A percentile compares a stretch with the other conserved stretches of the same genome.
phyloP scores from a whole-genome alignment of 2,329 filamentous ascomycete genomes.

The Fusarium sp. region DNA sequence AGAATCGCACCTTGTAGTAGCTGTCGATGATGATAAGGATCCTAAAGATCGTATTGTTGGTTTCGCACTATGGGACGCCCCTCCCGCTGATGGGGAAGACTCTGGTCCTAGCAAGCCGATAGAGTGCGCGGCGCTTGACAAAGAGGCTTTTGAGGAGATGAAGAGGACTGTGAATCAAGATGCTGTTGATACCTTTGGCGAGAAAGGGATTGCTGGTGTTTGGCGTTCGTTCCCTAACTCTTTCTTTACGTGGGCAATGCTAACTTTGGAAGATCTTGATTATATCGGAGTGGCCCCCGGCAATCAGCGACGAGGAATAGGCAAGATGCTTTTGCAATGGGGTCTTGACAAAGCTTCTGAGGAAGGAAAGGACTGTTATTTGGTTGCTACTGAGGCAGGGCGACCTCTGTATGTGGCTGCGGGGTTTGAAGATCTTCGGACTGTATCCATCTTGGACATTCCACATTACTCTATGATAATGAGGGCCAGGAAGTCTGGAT shows the following conservation, averaged over 20 bases:
- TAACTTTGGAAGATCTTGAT: slow-evolving; percentile 4
- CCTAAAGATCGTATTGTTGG: not conserved
- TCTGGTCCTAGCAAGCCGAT: not conserved
- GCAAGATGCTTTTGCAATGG: slow-evolving; percentile 2
- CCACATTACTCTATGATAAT: slow-evolving; percentile 24
- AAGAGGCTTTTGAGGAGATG: not conserved
- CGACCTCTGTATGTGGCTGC: slow-evolving; percentile 4
- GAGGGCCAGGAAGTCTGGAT: not conserved
- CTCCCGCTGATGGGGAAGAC: not conserved
- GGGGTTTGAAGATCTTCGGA: slow-evolving; percentile 3
- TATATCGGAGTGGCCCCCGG: slow-evolving; percentile 11
- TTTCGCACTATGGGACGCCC: slow-evolving; percentile 15
- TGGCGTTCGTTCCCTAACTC: slow-evolving; percentile 1
- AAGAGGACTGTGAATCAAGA: slow-evolving; percentile 11
- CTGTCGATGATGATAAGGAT: not conserved
- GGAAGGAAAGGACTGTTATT: slow-evolving; percentile 9
- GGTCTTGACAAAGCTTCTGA: not conserved
- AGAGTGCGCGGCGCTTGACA: slow-evolving; percentile 10
- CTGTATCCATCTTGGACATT: slow-evolving; percentile 1
- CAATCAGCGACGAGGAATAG: slow-evolving; percentile 12
- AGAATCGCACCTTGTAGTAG: not conserved
- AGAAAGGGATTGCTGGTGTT: slow-evolving; percentile 5
- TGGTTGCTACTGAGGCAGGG: slow-evolving; percentile 14
- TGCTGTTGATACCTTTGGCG: not conserved
- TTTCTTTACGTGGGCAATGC: not conserved